Evolutionary conservation across 257 asterid genomes (phyloP), one percentile per base, ranked within the genome.

Genomic region (Nicotiana tabacum): DNA sequence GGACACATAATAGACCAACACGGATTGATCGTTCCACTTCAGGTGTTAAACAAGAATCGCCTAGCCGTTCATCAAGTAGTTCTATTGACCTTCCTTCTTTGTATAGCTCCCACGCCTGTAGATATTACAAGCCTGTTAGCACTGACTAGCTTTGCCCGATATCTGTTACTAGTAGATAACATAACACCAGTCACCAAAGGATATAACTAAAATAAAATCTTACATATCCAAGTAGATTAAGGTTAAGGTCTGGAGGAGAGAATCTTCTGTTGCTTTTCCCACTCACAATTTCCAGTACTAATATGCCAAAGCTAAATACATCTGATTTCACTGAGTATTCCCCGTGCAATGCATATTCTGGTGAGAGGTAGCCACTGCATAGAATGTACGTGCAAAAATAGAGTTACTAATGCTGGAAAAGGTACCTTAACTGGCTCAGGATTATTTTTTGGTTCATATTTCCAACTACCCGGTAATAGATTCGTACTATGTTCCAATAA

Each of bases 1-100:
- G 90, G n/a, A 84, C 89, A 46, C 90, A 88, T 60, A 88, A 53
- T 48, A 88, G 58, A 9, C 87, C 90, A 1, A 88, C 88, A 9
- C 83, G 86, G 46, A 88, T 77, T 7, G 83, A 77, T 61, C 90
- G 29, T 33, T 84, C 74, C 9, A 86, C 85, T 81, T 88, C 83
- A 10, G 24, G 8, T 61, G 30, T 15, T 51, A 56, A 21, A n/a
- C 17, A 57, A 3, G 83, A 66, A 65, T 56, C 80, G 6, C 53
- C 12, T 17, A 86, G 18, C 51, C 66, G 60, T 27, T 56, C 48
- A 53, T 86, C 53, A 43, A 43, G 48, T 43, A 43, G 48, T 43
- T 43, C 48, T 43, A 43, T 43, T 43, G 48, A 43, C 9, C 84
- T 87, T 9, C 77, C 83, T 82, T 87, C 85, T 64, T 7, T 82